These are phyloP conservation scores for Plasmodium sp. DNA, from an alignment of 169 alveolate genomes.

Conservation along the genomic window DNA sequence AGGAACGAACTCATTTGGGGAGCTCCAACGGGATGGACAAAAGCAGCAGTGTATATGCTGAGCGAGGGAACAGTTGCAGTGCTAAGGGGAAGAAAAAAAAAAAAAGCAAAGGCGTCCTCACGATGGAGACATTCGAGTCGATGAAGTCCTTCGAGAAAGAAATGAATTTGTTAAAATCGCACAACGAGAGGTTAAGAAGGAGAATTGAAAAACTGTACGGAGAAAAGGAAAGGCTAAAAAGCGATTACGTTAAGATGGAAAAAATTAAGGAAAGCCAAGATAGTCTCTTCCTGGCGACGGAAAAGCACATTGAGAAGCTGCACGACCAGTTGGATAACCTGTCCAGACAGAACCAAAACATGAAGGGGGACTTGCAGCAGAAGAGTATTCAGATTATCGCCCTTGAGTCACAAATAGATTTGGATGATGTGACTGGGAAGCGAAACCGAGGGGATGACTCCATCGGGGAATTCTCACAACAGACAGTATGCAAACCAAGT, in stretches of 20 bases:
- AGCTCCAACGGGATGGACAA: neutral
- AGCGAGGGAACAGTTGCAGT: neutral
- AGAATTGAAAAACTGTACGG: conserved; percentile 55
- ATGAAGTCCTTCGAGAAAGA: conserved; percentile 46
- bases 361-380: conserved; percentile 33
- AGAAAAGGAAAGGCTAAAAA: conserved; percentile 45
- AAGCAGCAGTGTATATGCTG: neutral
- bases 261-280: conserved; percentile 63
- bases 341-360: conserved; percentile 37
- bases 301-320: conserved; percentile 52
- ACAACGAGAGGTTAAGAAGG: conserved; percentile 68
- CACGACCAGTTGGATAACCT: conserved; percentile 39
- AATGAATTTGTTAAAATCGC: conserved; percentile 38
- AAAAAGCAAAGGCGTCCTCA: conserved; percentile 10
- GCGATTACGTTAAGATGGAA: conserved; percentile 44
- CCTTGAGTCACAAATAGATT: conserved; percentile 54
- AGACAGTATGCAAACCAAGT: neutral
- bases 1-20: neutral
- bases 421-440: neutral
- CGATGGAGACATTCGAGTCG: conserved; percentile 46
- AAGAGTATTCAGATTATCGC: conserved; percentile 48
- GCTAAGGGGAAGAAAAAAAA: neutral
- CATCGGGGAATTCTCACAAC: neutral
- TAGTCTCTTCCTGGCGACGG: conserved; percentile 49
- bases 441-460: neutral